Evolutionary conservation across 441 rosid genomes (phyloP).

Genomic region (Capsella rubella): DNA sequence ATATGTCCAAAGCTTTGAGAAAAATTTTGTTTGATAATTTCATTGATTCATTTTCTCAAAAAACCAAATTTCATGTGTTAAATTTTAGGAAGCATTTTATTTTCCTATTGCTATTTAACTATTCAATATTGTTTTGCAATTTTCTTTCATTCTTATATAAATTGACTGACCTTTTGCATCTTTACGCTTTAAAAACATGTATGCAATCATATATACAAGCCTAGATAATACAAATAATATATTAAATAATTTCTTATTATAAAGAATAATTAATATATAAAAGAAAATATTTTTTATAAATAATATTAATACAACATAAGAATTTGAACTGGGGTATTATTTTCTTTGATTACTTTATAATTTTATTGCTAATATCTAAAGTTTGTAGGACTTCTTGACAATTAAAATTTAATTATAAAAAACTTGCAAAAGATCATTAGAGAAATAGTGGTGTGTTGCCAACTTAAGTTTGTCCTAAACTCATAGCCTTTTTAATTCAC

Average conservation of each 20-base stretch:
- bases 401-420: not conserved
- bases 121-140: not conserved
- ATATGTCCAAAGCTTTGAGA: too few relatives aligned
- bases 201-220: not conserved
- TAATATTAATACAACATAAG: not conserved
- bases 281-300: too few relatives aligned
- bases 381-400: not conserved
- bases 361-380: not conserved
- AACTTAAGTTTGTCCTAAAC: conserved; percentile 33
- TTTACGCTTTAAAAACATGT: not conserved
- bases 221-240: too few relatives aligned
- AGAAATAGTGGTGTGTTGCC: conserved; percentile 21
- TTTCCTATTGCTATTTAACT: too few relatives aligned
- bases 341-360: not conserved
- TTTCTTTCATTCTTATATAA: not conserved
- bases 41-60: too few relatives aligned
- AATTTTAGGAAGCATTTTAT: too few relatives aligned
- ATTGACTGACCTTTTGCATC: not conserved
- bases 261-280: too few relatives aligned
- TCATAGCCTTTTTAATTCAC: conserved; percentile 33
- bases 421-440: conserved; percentile 3
- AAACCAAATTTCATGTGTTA: too few relatives aligned
- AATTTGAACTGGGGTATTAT: not conserved
- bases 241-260: too few relatives aligned
- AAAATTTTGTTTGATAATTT: too few relatives aligned